Percentiles rank a stretch among this genome's conserved stretches.
These are phyloP conservation scores for Penicillium subrubescens DNA, from an alignment of 495 filamentous ascomycete genomes.

Conservation along the genomic window DNA sequence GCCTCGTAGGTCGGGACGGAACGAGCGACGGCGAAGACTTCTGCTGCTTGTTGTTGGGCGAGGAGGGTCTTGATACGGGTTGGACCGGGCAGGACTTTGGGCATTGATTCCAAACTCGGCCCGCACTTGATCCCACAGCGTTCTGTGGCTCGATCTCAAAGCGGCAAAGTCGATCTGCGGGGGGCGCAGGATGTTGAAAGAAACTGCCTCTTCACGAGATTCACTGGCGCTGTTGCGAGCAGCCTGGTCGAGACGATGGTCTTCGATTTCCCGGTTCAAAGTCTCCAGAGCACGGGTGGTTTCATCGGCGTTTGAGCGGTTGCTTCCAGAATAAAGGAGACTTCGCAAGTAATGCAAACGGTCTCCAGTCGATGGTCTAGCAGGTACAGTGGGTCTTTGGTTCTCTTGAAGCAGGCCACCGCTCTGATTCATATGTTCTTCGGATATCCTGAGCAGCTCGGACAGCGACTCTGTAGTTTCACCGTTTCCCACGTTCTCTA, in stretches of 20 bases:
- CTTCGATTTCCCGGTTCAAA: constrained; percentile 42
- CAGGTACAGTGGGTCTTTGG: constrained; percentile 5
- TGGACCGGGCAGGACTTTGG: background rate
- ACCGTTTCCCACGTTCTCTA: background rate
- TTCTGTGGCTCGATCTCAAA: background rate
- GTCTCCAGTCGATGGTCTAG: constrained; percentile 18
- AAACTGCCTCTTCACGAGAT: constrained; percentile 5
- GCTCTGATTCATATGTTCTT: background rate
- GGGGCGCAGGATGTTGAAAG: constrained; percentile 21
- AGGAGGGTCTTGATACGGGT: constrained; percentile 2
- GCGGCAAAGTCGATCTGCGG: background rate
- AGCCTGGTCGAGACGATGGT: constrained; percentile 22
- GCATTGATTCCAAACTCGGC: background rate
- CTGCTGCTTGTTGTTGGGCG: constrained; percentile 10
- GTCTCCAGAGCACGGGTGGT: constrained; percentile 42
- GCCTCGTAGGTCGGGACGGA: constrained; percentile 9
- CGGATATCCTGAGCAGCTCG: background rate
- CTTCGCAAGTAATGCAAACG: constrained; percentile 44
- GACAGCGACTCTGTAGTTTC: background rate
- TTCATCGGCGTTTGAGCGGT: constrained; percentile 42
- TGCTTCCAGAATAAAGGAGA: constrained; percentile 40
- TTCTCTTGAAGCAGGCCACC: constrained; percentile 10
- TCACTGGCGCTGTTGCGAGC: constrained; percentile 12
- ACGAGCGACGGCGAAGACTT: constrained; percentile 16
- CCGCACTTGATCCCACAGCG: constrained; percentile 1